A percentile compares a stretch with the other conserved stretches of the same genome.
Evolutionary conservation across 148 eudicot species (phyloP).

Genomic region (Tetragonia tetragonoides): DNA sequence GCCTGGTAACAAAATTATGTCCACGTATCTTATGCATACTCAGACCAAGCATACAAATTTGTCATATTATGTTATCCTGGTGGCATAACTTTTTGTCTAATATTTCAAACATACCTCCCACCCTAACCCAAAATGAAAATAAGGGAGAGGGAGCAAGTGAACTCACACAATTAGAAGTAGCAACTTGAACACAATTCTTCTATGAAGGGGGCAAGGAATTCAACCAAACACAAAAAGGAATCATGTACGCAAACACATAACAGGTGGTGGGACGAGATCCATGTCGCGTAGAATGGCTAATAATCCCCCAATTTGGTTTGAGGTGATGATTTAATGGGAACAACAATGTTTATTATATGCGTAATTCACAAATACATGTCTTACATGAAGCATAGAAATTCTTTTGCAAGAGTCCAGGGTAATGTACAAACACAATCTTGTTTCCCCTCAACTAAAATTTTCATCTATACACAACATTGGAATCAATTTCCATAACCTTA

Average conservation of each 20-base stretch:
- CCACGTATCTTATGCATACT: not conserved
- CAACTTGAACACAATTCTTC: not conserved
- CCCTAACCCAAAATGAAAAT: not conserved
- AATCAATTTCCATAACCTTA: not conserved
- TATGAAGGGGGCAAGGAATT: not conserved
- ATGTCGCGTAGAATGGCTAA: not conserved
- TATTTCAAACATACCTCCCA: too few relatives aligned
- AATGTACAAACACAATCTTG: not conserved
- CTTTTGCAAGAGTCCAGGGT: not conserved
- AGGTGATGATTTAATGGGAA: not conserved
- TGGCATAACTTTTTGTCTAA: not conserved
- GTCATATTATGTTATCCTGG: not conserved
- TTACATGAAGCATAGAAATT: not conserved
- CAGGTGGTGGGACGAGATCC: not conserved
- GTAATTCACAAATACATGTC: not conserved
- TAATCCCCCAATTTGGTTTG: not conserved
- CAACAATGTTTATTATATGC: not conserved
- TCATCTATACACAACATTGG: not conserved
- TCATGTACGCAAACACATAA: not conserved
- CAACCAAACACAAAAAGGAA: not conserved
- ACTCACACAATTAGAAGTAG: not conserved
- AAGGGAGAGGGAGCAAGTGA: not conserved
- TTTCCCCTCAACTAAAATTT: not conserved
- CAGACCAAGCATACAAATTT: not conserved
- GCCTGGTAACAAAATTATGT: too few relatives aligned